Evolutionary conservation across 108 stramenopile genomes (phyloP).

Genomic region (Cyclotella cryptica): DNA sequence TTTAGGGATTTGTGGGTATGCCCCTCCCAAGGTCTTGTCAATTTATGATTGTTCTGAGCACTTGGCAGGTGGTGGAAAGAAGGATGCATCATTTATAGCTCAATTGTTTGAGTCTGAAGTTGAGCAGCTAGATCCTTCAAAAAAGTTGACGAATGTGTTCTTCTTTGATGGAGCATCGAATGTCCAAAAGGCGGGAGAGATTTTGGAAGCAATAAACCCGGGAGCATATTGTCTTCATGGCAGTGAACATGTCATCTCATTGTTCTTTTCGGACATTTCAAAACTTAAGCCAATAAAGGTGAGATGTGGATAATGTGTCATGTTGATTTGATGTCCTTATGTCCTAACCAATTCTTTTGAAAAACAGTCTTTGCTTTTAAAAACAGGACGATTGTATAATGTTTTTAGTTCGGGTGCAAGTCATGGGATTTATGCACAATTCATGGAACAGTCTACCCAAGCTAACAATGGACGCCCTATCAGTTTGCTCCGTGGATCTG

Average conservation of each 20-base stretch:
- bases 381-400: too few species aligned
- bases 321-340: neutral
- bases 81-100: too few species aligned
- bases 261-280: conserved; percentile 19
- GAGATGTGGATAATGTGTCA: conserved; percentile 10
- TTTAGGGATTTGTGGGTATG: too few species aligned
- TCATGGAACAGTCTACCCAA: conserved; percentile 10
- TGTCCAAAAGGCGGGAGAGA: neutral
- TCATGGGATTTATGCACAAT: conserved; percentile 24
- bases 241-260: conserved; percentile 22
- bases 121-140: too few species aligned
- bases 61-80: too few species aligned
- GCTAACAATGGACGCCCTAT: conserved; percentile 20
- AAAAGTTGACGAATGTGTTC: too few species aligned
- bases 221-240: conserved; percentile 18
- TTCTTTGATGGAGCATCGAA: too few species aligned
- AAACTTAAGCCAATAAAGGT: conserved; percentile 25
- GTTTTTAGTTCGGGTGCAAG: conserved; percentile 23
- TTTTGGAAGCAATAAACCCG: neutral
- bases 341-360: too few species aligned
- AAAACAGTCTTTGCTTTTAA: too few species aligned
- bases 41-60: too few species aligned
- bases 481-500: conserved; percentile 29
- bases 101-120: too few species aligned
- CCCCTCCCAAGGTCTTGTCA: too few species aligned